Conservation (phyloP, 1,284 basidiomycete species). For the Kalmanozyma brasiliensis region DNA sequence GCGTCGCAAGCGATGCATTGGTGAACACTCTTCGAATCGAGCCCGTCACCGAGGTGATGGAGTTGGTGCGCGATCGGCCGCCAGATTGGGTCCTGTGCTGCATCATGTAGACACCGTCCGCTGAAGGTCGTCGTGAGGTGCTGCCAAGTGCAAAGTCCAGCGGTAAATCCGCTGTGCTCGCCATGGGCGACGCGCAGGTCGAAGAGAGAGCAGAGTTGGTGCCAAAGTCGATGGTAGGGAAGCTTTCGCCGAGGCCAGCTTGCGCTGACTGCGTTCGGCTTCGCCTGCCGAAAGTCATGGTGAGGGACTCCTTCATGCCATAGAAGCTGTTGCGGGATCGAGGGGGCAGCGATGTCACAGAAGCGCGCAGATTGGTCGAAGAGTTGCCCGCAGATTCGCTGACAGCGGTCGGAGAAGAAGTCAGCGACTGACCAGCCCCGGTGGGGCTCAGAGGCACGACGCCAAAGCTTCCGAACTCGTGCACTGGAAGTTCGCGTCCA, state of each 20-base stretch:
- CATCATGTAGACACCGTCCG: slow-evolving; percentile 13
- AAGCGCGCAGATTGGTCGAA: slow-evolving; percentile 18
- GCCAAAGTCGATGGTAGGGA: slow-evolving; percentile 17
- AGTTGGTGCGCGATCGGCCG: slow-evolving; percentile 34
- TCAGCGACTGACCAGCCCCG: slow-evolving; percentile 25
- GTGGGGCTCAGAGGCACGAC: slow-evolving; percentile 19
- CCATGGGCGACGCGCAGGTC: slow-evolving; percentile 26
- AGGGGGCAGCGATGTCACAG: slow-evolving; percentile 12
- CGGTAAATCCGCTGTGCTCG: slow-evolving; percentile 27
- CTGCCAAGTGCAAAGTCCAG: slow-evolving; percentile 11
- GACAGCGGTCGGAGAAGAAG: slow-evolving; percentile 34
- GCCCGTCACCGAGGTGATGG: slow-evolving; percentile 37
- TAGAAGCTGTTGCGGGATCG: slow-evolving; percentile 37
- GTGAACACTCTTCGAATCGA: slow-evolving; percentile 46
- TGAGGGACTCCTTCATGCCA: slow-evolving; percentile 44
- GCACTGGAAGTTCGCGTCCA: slow-evolving; percentile 24
- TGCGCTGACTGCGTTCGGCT: slow-evolving; percentile 31
- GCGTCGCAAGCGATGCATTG: slow-evolving; percentile 16
- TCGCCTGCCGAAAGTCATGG: slow-evolving; percentile 35
- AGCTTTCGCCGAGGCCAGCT: slow-evolving; percentile 18
- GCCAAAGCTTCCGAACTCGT: slow-evolving; percentile 36
- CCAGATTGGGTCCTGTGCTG: slow-evolving; percentile 11
- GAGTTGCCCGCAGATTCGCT: slow-evolving; percentile 32
- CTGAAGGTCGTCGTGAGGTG: slow-evolving; percentile 12
- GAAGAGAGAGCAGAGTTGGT: slow-evolving; percentile 20